Evolutionary conservation across 768 basidiomycete species (phyloP).

Genomic region (Strobilomyces dryophilus): DNA sequence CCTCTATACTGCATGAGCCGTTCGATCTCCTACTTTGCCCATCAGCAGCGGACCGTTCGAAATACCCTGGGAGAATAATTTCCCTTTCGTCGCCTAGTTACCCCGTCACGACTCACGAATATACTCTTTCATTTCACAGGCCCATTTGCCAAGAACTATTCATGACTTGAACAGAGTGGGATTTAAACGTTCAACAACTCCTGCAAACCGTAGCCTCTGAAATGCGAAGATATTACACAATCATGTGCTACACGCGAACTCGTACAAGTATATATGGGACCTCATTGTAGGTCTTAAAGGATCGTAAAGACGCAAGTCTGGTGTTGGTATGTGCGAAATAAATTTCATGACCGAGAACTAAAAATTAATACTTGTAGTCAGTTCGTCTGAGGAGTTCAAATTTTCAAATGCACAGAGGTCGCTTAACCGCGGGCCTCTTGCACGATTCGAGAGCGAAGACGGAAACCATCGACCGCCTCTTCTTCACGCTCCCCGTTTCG

Average conservation of each 20-base stretch:
- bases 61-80: constrained; percentile 3
- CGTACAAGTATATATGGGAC: not conserved
- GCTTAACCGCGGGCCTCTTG: constrained; percentile 13
- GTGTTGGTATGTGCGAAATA: not conserved
- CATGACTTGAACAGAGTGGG: not conserved
- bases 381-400: constrained; percentile 5
- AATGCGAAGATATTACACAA: not conserved
- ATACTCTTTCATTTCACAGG: not conserved
- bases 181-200: not conserved
- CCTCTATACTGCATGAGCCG: not conserved
- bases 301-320: not conserved
- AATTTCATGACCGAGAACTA: not conserved
- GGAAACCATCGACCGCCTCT: constrained; percentile 4
- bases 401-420: constrained; percentile 16
- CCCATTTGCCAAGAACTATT: not conserved
- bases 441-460: constrained; percentile 3
- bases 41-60: not conserved
- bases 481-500: constrained; percentile 1
- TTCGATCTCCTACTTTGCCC: not conserved
- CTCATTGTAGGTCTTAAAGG: not conserved
- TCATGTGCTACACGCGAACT: not conserved
- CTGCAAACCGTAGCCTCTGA: not conserved
- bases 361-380: not conserved
- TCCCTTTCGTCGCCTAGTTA: not conserved
- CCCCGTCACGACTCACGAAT: not conserved